Evolutionary conservation across 208 protist species (phyloP).

Genomic region (Leishmania tarentolae): DNA sequence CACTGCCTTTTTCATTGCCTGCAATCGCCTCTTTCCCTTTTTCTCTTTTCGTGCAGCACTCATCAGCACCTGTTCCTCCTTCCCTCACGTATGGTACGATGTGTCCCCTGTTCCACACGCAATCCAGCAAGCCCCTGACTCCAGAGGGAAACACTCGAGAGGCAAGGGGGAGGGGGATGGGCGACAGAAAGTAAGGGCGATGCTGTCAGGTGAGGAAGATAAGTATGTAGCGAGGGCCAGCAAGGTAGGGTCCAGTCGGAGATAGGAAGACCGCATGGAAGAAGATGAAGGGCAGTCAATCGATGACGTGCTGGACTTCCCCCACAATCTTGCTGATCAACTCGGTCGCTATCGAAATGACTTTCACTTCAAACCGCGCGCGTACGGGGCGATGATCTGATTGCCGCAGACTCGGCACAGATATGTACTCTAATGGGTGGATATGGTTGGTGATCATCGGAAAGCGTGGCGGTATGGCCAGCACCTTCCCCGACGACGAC

Average conservation of each 20-base stretch:
- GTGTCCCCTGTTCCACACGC: neutral
- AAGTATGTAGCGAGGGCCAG: neutral
- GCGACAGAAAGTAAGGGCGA: neutral
- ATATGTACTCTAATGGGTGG: conserved; percentile 47
- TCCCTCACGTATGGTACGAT: neutral
- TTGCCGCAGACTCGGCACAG: conserved; percentile 45
- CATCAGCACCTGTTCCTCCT: neutral
- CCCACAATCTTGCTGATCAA: conserved; percentile 42
- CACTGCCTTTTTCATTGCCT: neutral
- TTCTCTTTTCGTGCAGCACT: neutral
- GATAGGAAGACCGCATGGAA: neutral
- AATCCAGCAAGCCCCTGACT: neutral
- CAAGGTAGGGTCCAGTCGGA: neutral
- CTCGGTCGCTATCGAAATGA: conserved; percentile 42
- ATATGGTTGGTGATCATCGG: conserved; percentile 62
- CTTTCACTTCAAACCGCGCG: conserved; percentile 68
- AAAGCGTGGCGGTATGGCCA: conserved; percentile 22
- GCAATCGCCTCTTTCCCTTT: neutral
- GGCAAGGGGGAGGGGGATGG: neutral
- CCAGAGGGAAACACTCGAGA: neutral
- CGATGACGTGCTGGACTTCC: conserved; percentile 6
- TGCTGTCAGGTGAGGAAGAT: neutral
- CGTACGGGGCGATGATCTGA: conserved; percentile 79
- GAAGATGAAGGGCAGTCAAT: neutral
- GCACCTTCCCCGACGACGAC: neutral